Conservation (phyloP, 1,284 basidiomycete genomes). For the Gastroboletus turbinatus region DNA sequence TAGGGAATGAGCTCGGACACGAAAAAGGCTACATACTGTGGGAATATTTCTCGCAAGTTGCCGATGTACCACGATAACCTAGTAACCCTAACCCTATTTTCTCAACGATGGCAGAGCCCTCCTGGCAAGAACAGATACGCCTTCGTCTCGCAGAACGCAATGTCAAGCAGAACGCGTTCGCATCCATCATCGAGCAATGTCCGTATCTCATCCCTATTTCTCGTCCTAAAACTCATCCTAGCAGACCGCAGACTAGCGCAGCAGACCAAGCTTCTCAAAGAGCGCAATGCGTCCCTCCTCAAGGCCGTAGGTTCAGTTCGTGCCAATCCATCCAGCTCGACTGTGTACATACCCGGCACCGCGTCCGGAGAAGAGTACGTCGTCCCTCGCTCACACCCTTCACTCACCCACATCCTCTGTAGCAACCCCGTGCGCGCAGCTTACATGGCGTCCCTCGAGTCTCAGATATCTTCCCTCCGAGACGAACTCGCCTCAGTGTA, state of each 20-base stretch:
- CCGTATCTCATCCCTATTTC: conserved; percentile 27
- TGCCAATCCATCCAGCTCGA: conserved; percentile 60
- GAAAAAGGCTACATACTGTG: conserved; percentile 19
- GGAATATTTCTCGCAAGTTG: conserved; percentile 20
- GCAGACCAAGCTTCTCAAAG: conserved; percentile 85
- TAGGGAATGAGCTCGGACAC: conserved; percentile 2
- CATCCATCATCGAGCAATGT: conserved; percentile 89
- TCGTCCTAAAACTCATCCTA: conserved; percentile 15
- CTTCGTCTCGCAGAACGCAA: conserved; percentile 78
- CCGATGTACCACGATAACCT: conserved; percentile 11
- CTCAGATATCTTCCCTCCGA: conserved; percentile 86
- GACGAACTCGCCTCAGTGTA: conserved; percentile 92
- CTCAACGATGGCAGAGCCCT: conserved; percentile 67
- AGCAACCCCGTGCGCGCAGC: conserved; percentile 84
- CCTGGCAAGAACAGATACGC: conserved; percentile 78
- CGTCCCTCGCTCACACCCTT: not conserved
- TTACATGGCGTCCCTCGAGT: conserved; percentile 88
- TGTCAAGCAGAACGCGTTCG: conserved; percentile 71
- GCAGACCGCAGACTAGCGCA: conserved; percentile 86
- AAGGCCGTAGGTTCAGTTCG: conserved; percentile 74
- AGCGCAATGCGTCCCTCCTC: conserved; percentile 83
- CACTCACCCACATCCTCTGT: conserved; percentile 15
- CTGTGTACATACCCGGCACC: conserved; percentile 62
- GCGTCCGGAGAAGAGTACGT: conserved; percentile 65
- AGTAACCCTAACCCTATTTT: conserved; percentile 31